phyloP scores from a whole-genome alignment of 2,329 filamentous ascomycete genomes.

The Botryotinia convoluta region DNA sequence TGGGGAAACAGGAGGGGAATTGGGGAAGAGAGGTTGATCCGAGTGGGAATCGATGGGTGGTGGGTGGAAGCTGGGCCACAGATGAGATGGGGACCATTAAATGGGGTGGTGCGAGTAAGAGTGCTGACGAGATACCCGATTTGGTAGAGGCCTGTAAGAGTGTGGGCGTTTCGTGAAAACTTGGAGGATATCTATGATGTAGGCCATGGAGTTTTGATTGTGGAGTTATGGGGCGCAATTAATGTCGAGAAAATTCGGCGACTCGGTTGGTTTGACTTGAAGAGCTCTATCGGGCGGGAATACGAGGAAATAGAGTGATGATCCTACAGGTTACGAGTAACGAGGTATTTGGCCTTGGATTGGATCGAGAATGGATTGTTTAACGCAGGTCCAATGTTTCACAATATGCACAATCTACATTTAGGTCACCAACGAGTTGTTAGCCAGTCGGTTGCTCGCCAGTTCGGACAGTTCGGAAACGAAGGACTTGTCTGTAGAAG shows the following conservation, averaged over 20 bases:
- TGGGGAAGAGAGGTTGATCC: constrained; percentile 60
- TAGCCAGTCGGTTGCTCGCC: constrained; percentile 3
- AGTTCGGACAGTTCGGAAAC: not conserved
- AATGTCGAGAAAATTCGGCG: not conserved
- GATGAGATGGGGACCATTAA: constrained; percentile 43
- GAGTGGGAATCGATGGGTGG: constrained; percentile 68
- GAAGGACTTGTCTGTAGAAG: not conserved
- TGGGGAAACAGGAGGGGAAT: constrained; percentile 63
- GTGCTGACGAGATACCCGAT: constrained; percentile 54
- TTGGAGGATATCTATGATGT: not conserved
- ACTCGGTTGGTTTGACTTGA: not conserved
- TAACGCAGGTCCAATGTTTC: not conserved
- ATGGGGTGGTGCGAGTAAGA: constrained; percentile 50
- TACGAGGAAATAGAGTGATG: not conserved
- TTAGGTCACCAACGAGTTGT: not conserved
- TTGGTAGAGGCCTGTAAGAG: constrained; percentile 47
- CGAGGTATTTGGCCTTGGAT: not conserved
- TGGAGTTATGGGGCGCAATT: not conserved
- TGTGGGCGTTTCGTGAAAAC: constrained; percentile 14
- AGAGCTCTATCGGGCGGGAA: not conserved
- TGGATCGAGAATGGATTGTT: not conserved
- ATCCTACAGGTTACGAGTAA: not conserved
- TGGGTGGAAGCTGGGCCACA: constrained; percentile 53
- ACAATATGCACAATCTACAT: not conserved
- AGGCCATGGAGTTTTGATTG: not conserved